Evolutionary conservation across 345 rosid species (phyloP).

Genomic region (Excoecaria agallocha): DNA sequence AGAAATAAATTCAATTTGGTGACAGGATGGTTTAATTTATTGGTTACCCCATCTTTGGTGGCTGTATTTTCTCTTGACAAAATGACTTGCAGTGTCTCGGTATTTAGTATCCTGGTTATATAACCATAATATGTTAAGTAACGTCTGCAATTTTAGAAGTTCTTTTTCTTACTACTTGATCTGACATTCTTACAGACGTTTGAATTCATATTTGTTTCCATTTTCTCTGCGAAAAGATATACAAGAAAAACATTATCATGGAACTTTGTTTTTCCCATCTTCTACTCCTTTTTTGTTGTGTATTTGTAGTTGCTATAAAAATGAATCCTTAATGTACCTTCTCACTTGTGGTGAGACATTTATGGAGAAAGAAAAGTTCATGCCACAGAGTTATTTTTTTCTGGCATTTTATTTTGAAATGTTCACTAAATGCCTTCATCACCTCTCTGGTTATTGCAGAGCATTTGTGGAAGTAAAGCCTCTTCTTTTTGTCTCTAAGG

Average conservation of each 20-base stretch:
- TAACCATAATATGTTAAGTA: background rate
- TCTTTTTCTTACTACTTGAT: background rate
- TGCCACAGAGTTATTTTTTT: too few relatives aligned
- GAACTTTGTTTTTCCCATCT: too few relatives aligned
- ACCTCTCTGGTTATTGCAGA: conserved; percentile 42
- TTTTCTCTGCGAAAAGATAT: background rate
- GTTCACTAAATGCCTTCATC: background rate
- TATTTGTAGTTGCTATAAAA: too few relatives aligned
- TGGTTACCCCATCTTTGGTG: background rate
- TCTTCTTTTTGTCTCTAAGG: conserved; percentile 54
- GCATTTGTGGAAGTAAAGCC: conserved; percentile 93
- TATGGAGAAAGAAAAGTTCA: background rate
- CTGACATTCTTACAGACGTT: background rate
- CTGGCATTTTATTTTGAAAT: conserved; percentile 2
- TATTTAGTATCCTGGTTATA: background rate
- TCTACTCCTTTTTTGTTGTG: too few relatives aligned
- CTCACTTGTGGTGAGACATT: background rate
- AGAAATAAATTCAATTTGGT: background rate
- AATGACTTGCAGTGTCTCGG: background rate
- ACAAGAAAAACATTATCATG: too few relatives aligned
- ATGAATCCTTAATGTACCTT: too few relatives aligned
- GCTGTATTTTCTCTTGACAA: too few relatives aligned
- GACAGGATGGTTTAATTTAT: background rate
- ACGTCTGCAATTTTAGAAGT: too few relatives aligned
- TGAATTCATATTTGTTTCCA: background rate